These are phyloP conservation scores for Candida smagusa DNA, from an alignment of 1,139 yeast species.

Conservation along the genomic window DNA sequence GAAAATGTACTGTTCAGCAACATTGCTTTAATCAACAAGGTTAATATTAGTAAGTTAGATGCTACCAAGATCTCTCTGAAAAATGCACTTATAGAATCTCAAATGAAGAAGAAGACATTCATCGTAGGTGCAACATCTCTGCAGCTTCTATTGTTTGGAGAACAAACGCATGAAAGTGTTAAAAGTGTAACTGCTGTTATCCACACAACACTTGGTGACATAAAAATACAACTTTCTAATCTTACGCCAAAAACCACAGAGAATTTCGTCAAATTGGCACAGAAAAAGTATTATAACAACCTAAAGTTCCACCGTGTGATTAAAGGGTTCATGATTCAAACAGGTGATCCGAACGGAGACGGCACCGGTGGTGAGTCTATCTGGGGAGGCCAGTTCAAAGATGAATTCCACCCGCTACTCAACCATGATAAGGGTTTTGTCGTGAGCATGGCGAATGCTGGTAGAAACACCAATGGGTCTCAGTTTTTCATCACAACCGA, in stretches of 20 bases:
- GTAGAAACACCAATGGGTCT: slow-evolving; percentile 28
- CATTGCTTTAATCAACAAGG: slow-evolving; percentile 13
- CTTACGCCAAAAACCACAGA: slow-evolving; percentile 43
- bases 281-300: slow-evolving; percentile 37
- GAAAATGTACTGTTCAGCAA: neutral
- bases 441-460: slow-evolving; percentile 45
- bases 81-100: slow-evolving; percentile 32
- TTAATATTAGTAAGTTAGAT: slow-evolving; percentile 16
- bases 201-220: slow-evolving; percentile 49
- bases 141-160: neutral
- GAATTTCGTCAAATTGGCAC: slow-evolving; percentile 38
- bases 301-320: slow-evolving; percentile 47
- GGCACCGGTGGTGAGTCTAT: slow-evolving; percentile 49
- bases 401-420: slow-evolving; percentile 38
- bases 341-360: slow-evolving; percentile 50
- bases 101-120: slow-evolving; percentile 28
- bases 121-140: slow-evolving; percentile 28
- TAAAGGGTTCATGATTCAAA: slow-evolving; percentile 49
- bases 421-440: slow-evolving; percentile 39
- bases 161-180: neutral
- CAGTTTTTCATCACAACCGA: slow-evolving; percentile 33
- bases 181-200: slow-evolving; percentile 15
- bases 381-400: slow-evolving; percentile 43
- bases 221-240: slow-evolving; percentile 31
- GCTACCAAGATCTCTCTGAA: slow-evolving; percentile 36